phyloP scores from a whole-genome alignment of 2,329 filamentous ascomycete genomes.

The Thelonectria blattea region DNA sequence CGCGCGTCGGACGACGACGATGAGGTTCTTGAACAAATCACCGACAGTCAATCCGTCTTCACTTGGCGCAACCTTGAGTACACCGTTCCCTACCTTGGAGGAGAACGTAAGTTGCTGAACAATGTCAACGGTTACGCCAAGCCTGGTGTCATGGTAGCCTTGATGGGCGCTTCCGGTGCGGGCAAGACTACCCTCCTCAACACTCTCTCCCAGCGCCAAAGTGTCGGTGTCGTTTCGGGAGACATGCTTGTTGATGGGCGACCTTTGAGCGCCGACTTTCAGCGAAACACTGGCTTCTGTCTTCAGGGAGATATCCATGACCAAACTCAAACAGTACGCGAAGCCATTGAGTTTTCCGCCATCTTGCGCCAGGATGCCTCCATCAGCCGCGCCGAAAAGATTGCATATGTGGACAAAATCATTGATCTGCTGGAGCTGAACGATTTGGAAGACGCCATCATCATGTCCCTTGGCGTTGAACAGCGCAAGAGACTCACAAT shows the following conservation, averaged over 20 bases:
- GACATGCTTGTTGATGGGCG: slow-evolving; percentile 76
- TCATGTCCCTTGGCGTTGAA: slow-evolving; percentile 63
- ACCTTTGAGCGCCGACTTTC: slow-evolving; percentile 72
- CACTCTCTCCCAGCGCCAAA: slow-evolving; percentile 74
- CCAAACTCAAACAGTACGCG: slow-evolving; percentile 65
- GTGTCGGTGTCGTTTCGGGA: slow-evolving; percentile 73
- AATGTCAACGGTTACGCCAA: slow-evolving; percentile 77
- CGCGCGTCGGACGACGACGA: too few relatives aligned
- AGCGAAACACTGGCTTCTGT: slow-evolving; percentile 73
- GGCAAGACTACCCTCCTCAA: slow-evolving; percentile 88
- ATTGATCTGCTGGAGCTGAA: slow-evolving; percentile 69
- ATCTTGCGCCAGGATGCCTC: slow-evolving; percentile 63
- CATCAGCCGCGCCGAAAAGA: slow-evolving; percentile 63
- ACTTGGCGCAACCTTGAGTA: slow-evolving; percentile 57
- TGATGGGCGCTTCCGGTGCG: slow-evolving; percentile 81
- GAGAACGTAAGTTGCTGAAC: slow-evolving; percentile 40
- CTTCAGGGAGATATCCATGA: slow-evolving; percentile 70
- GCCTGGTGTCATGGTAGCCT: slow-evolving; percentile 77
- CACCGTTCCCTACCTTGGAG: slow-evolving; percentile 60
- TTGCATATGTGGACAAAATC: slow-evolving; percentile 68
- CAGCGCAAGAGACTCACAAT: slow-evolving; percentile 60
- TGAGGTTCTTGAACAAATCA: neutral
- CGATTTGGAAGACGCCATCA: slow-evolving; percentile 64
- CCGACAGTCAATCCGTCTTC: neutral
- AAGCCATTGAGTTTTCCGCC: slow-evolving; percentile 69